A percentile compares a stretch with the other conserved stretches of the same genome.
Conservation (phyloP, 2,329 filamentous ascomycete genomes). For the Metarhizium guizhouense region DNA sequence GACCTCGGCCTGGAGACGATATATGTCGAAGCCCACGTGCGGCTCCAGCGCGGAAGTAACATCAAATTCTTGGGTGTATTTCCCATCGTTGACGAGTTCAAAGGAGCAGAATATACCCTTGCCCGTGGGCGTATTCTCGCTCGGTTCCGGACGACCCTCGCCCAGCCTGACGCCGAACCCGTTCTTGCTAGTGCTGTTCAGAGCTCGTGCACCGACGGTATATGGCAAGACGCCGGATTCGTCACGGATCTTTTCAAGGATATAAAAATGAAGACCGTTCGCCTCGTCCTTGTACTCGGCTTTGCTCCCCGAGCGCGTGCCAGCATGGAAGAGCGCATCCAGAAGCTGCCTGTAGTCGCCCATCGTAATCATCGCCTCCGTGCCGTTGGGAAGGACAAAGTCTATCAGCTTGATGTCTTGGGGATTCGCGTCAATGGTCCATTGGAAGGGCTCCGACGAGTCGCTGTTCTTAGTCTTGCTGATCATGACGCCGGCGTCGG, state of each 20-base stretch:
- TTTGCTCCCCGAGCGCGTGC: constrained; percentile 39
- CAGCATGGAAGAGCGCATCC: constrained; percentile 28
- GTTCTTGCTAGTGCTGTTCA: constrained; percentile 20
- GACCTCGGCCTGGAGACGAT: constrained; percentile 33
- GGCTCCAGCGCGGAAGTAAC: constrained; percentile 22
- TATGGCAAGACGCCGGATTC: constrained; percentile 33
- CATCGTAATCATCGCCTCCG: constrained; percentile 32
- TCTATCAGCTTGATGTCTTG: constrained; percentile 41
- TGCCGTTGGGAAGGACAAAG: constrained; percentile 40
- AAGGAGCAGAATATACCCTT: constrained; percentile 36
- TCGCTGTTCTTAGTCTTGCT: constrained; percentile 41
- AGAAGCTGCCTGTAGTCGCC: constrained; percentile 46
- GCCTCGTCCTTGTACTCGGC: constrained; percentile 36
- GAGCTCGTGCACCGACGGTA: constrained; percentile 35
- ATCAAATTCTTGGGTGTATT: constrained; percentile 15
- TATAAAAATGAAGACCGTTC: constrained; percentile 41
- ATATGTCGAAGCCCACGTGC: constrained; percentile 36
- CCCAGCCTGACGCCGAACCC: constrained; percentile 26
- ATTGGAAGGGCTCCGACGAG: constrained; percentile 36
- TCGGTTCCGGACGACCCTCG: constrained; percentile 18
- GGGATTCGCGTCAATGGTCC: constrained; percentile 41
- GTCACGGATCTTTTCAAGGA: constrained; percentile 34
- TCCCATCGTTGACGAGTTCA: constrained; percentile 36
- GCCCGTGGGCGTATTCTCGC: constrained; percentile 15
- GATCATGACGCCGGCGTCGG: constrained; percentile 42